Evolutionary conservation across 805 yeast species (phyloP).

Genomic region (Wickerhamomyces rabaulensis): DNA sequence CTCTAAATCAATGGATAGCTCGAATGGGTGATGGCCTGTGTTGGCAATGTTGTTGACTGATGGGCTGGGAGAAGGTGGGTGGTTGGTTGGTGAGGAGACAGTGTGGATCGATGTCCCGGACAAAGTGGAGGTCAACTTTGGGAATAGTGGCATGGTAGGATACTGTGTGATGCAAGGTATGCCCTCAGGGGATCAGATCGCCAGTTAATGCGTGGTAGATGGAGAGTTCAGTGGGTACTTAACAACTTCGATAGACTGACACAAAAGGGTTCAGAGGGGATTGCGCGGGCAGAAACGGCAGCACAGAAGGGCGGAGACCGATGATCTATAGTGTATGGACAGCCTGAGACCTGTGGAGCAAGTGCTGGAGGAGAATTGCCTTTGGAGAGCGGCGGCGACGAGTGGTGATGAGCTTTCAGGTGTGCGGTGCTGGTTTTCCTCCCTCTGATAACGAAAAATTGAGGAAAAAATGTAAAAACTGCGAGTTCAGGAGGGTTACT

Average conservation of each 20-base stretch:
- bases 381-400: not conserved
- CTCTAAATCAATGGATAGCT: conserved; percentile 62
- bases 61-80: not conserved
- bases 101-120: conserved; percentile 11
- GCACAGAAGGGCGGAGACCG: not conserved
- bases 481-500: not conserved
- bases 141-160: conserved; percentile 18
- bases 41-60: conserved; percentile 16
- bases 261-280: not conserved
- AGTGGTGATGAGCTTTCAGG: too few relatives aligned
- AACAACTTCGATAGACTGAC: not conserved
- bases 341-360: not conserved
- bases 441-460: not conserved
- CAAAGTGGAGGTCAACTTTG: conserved; percentile 19
- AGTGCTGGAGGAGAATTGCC: not conserved
- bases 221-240: too few relatives aligned
- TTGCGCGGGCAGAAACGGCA: not conserved
- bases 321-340: not conserved
- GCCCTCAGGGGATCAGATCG: not conserved
- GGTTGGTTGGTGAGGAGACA: not conserved
- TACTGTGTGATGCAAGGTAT: too few relatives aligned
- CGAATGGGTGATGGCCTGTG: conserved; percentile 31
- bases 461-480: not conserved
- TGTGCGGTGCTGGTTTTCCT: too few relatives aligned
- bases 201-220: not conserved